Base-by-base conservation (phyloP, 768 basidiomycete species). In the Candolleomyces eurysporus region DNA sequence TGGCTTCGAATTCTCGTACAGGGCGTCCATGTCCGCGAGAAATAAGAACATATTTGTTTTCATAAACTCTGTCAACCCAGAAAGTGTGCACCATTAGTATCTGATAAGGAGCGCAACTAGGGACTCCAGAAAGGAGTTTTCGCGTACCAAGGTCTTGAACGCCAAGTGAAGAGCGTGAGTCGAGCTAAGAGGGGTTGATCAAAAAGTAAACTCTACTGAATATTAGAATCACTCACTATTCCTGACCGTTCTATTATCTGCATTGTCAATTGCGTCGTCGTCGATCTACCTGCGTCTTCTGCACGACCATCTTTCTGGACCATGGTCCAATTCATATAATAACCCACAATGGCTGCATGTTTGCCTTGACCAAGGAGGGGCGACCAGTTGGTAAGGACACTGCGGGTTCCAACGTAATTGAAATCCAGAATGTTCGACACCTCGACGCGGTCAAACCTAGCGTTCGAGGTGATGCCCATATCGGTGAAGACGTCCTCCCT, bases 401-500 rank as follows among this genome's bases (percentile, higher is more conserved):
- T 32, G 17, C 57, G 60, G 10, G 80, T 68, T 11, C 81, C 81
- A 22, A 73, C 72, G 48, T 81, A 82, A 14, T 78, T 73, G 11
- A 48, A 52, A 58, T 84, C 81, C 58, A 80, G 55, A 45, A 81
- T 79, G 60, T 82, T 84, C 4, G 83, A 82, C 6, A 80, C 78
- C 17, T 81, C 76, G 49, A 84, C 76, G 0, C 83, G 75, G 62
- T 84, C 79, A 53, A 82, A 84, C 21, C 64, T 61, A 13, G 60
- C 64, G 0, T 67, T 65, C 0, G 71, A 9, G 1, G 72, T 67
- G 39, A 77, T 40, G 9, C 67, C 69, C 30, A 52, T 66, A 2
- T 57, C 36, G 0, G 64, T 5, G 36, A 71, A 54, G 0, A 9
- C 10, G 17, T 69, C 68, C 9, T 66, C 57, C 0, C 46, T 36